These are phyloP conservation scores for Pugionium cornutum DNA, from an alignment of 345 rosid species.

Conservation along the genomic window DNA sequence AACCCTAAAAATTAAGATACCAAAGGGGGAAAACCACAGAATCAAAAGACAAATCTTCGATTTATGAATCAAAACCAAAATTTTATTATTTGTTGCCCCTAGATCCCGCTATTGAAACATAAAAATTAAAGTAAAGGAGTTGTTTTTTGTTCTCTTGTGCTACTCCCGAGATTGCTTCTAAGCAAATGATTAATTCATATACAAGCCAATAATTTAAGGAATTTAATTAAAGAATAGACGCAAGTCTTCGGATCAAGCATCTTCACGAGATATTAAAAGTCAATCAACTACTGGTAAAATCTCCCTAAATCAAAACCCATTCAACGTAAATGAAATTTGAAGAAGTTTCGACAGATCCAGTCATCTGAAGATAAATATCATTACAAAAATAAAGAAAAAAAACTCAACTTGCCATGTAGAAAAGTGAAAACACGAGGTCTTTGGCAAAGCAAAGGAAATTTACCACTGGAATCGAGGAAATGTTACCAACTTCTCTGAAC, in stretches of 20 bases:
- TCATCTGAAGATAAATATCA: background rate
- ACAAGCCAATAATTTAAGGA: constrained; percentile 25
- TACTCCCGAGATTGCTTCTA: constrained; percentile 37
- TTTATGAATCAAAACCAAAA: background rate
- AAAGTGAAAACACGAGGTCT: background rate
- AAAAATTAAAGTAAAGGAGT: background rate
- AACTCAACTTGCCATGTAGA: background rate
- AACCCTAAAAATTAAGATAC: constrained; percentile 1
- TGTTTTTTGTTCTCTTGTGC: background rate
- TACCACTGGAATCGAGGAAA: constrained; percentile 4
- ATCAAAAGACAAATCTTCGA: background rate
- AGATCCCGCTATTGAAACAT: constrained; percentile 12
- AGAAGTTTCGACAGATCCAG: constrained; percentile 18
- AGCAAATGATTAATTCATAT: constrained; percentile 26
- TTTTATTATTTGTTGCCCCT: background rate
- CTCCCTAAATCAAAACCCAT: background rate
- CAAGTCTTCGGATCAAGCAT: constrained; percentile 31
- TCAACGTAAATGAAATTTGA: background rate
- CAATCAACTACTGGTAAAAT: background rate
- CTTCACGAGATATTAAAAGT: background rate
- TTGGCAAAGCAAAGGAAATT: background rate
- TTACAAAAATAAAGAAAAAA: background rate
- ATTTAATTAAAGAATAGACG: constrained; percentile 26
- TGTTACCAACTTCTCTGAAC: constrained; percentile 10
- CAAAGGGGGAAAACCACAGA: background rate